Percentiles rank a stretch among this genome's conserved stretches.
These are phyloP conservation scores for Bauhinia variegata DNA, from an alignment of 306 rosid genomes.

Conservation along the genomic window DNA sequence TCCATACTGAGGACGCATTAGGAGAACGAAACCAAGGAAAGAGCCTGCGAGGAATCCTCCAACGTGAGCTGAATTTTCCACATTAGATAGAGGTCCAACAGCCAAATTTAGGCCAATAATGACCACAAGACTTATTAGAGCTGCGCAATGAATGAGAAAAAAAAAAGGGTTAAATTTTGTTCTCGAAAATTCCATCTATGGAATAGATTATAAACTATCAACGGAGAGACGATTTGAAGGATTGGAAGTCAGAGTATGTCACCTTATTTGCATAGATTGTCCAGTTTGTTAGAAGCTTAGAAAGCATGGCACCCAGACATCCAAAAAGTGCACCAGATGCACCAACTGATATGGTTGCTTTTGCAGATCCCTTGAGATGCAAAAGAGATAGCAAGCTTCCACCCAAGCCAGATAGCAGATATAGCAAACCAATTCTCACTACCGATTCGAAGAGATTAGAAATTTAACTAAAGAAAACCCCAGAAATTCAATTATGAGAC, in stretches of 20 bases:
- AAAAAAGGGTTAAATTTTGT: conserved; percentile 26
- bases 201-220: background rate
- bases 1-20: conserved; percentile 85
- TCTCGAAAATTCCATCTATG: background rate
- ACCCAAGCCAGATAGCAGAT: conserved; percentile 71
- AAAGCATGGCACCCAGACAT: conserved; percentile 89
- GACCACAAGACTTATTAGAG: conserved; percentile 54
- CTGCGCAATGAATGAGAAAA: conserved; percentile 62
- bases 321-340: conserved; percentile 98
- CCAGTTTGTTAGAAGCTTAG: conserved; percentile 94
- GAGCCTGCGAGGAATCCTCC: conserved; percentile 85
- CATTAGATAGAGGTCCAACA: conserved; percentile 77
- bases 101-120: conserved; percentile 71
- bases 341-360: conserved; percentile 64
- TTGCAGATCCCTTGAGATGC: conserved; percentile 5
- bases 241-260: background rate
- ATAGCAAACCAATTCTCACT: conserved; percentile 75
- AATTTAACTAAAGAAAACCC: background rate
- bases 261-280: conserved; percentile 80
- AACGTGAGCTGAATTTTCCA: conserved; percentile 88
- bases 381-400: conserved; percentile 73
- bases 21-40: conserved; percentile 73
- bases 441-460: conserved; percentile 43
- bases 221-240: background rate
- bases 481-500: background rate